These are phyloP conservation scores for Oidiodendron maius DNA, from an alignment of 495 filamentous ascomycete species.

Conservation along the genomic window DNA sequence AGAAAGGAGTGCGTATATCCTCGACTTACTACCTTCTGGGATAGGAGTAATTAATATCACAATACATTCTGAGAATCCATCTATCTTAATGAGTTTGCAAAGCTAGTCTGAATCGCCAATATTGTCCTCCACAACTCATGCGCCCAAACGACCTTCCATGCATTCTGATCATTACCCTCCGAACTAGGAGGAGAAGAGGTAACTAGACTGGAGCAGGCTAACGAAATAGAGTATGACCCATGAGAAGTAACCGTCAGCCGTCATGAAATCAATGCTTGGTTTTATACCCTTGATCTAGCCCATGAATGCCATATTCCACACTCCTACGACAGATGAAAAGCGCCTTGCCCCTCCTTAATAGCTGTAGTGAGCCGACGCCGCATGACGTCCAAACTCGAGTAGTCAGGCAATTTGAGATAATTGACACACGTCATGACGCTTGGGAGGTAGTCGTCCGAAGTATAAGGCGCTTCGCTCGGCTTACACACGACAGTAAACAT, in stretches of 20 bases:
- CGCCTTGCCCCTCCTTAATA: constrained; percentile 95
- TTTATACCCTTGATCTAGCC: constrained; percentile 3
- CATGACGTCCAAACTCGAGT: constrained; percentile 73
- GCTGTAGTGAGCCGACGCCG: constrained; percentile 71
- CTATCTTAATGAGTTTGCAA: constrained; percentile 13
- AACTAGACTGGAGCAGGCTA: constrained; percentile 3
- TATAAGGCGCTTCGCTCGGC: constrained; percentile 89
- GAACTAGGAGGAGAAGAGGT: constrained; percentile 6
- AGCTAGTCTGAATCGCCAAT: constrained; percentile 11
- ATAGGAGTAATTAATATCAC: no score
- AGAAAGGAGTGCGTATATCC: no score
- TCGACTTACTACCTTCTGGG: no score
- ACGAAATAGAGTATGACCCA: constrained; percentile 12
- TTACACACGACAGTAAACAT: constrained; percentile 99
- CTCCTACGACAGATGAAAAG: constrained; percentile 86
- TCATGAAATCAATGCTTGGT: constrained; percentile 9
- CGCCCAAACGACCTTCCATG: constrained; percentile 29
- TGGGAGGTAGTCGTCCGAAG: constrained; percentile 93
- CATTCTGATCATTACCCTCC: constrained; percentile 20
- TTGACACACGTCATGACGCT: constrained; percentile 99
- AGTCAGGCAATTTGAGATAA: constrained; percentile 97
- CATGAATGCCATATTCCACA: constrained; percentile 11
- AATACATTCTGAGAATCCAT: constrained; percentile 14
- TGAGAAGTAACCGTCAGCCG: constrained; percentile 13
- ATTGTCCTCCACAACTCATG: constrained; percentile 14